Evolutionary conservation across 1,139 yeast species (phyloP).

Genomic region (Zygotorulaspora mrakii): DNA sequence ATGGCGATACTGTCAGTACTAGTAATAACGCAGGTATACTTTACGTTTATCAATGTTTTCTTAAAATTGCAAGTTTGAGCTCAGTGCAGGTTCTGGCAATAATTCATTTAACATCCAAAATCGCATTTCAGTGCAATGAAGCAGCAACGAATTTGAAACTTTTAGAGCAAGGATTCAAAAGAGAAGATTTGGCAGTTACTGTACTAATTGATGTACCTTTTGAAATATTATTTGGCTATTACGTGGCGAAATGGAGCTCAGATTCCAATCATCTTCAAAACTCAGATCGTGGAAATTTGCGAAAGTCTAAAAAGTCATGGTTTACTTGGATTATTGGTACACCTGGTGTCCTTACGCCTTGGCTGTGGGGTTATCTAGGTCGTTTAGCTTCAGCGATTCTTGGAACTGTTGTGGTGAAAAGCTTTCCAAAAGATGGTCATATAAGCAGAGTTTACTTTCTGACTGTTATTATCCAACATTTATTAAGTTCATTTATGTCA

Average conservation of each 20-base stretch:
- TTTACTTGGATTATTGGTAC: constrained; percentile 34
- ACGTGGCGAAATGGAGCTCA: constrained; percentile 88
- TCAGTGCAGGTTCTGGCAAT: constrained; percentile 72
- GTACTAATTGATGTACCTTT: constrained; percentile 94
- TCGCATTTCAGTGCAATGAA: constrained; percentile 94
- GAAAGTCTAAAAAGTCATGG: constrained; percentile 1
- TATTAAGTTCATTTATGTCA: constrained; percentile 85
- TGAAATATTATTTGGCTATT: constrained; percentile 90
- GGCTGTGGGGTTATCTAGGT: constrained; percentile 90
- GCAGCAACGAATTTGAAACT: constrained; percentile 90
- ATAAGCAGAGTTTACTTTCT: constrained; percentile 49
- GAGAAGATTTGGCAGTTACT: constrained; percentile 89
- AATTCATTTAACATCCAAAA: constrained; percentile 73
- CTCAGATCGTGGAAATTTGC: constrained; percentile 10
- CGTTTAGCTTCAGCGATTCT: constrained; percentile 68
- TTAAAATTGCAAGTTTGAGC: constrained; percentile 67
- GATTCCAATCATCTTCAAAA: constrained; percentile 14
- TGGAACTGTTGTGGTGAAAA: constrained; percentile 69
- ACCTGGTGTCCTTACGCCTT: constrained; percentile 61
- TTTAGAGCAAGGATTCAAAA: constrained; percentile 87
- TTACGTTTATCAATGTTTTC: constrained; percentile 71
- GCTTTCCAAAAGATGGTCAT: constrained; percentile 59
- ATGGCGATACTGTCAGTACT: constrained; percentile 30
- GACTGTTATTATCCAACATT: constrained; percentile 73
- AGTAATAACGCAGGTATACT: constrained; percentile 33